These are phyloP conservation scores for Fomitopsis serialis DNA, from an alignment of 768 basidiomycete species.

Conservation along the genomic window DNA sequence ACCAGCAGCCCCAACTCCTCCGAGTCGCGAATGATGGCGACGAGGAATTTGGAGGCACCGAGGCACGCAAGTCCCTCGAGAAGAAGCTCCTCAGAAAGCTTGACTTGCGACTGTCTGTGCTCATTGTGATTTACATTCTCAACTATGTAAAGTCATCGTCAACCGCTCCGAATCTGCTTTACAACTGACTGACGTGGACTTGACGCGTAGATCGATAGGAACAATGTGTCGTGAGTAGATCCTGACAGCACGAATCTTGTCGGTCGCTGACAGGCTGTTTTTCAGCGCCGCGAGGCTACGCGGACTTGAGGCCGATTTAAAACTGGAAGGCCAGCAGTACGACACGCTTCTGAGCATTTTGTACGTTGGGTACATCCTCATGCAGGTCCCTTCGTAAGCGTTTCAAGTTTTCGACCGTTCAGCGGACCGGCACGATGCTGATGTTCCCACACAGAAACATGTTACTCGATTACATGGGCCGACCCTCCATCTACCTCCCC, in stretches of 20 bases:
- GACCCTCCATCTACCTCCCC: conserved; percentile 65
- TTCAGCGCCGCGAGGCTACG: conserved; percentile 64
- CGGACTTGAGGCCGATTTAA: conserved; percentile 66
- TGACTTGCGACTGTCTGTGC: conserved; percentile 37
- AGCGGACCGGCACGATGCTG: too few species aligned
- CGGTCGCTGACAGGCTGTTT: neutral
- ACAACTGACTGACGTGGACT: neutral
- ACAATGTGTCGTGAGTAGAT: conserved; percentile 53
- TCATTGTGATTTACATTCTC: conserved; percentile 41
- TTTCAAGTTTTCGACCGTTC: neutral
- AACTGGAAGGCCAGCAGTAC: conserved; percentile 57
- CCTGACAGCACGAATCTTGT: neutral
- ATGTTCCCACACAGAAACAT: conserved; percentile 46
- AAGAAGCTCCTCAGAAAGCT: conserved; percentile 38
- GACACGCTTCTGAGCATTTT: conserved; percentile 62
- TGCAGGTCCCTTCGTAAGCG: conserved; percentile 74
- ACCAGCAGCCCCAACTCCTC: neutral
- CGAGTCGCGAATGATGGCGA: conserved; percentile 7
- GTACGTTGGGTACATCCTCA: conserved; percentile 69
- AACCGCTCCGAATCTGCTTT: too few species aligned
- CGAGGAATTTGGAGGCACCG: conserved; percentile 22
- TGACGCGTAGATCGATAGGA: conserved; percentile 54
- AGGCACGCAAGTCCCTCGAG: conserved; percentile 34
- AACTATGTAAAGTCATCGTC: conserved; percentile 30
- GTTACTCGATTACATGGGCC: conserved; percentile 60